phyloP scores from a whole-genome alignment of 805 yeast genomes.

The Wickerhamomyces canadensis region DNA sequence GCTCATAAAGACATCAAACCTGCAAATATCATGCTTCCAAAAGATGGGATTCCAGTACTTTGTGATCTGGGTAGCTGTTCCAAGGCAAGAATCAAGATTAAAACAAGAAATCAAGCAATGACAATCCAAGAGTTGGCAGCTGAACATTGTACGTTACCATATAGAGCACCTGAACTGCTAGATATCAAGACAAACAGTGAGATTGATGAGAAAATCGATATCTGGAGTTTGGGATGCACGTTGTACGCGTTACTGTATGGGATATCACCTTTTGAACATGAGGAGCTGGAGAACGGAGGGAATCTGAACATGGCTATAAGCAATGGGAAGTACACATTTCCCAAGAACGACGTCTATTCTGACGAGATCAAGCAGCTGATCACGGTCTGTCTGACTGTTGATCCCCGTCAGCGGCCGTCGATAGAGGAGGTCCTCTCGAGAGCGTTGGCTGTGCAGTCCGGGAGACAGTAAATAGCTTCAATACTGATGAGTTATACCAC shows the following conservation, averaged over 20 bases:
- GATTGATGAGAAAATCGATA: constrained; percentile 71
- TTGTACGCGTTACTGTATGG: constrained; percentile 74
- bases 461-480: no score
- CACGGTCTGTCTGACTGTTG: constrained; percentile 52
- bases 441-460: constrained; percentile 37
- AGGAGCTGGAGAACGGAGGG: constrained; percentile 78
- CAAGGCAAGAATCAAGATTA: constrained; percentile 49
- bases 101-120: constrained; percentile 63
- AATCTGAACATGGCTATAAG: constrained; percentile 68
- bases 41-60: constrained; percentile 70
- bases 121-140: constrained; percentile 75
- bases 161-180: constrained; percentile 85
- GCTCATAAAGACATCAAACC: constrained; percentile 90
- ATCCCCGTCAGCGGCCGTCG: constrained; percentile 57
- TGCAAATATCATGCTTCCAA: constrained; percentile 76
- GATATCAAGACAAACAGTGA: constrained; percentile 65
- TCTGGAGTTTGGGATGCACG: constrained; percentile 90
- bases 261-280: constrained; percentile 81
- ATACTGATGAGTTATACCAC: no score
- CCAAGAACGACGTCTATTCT: constrained; percentile 38
- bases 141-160: constrained; percentile 81
- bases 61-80: constrained; percentile 82
- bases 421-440: constrained; percentile 51
- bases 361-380: constrained; percentile 52
- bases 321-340: constrained; percentile 42